Base-by-base conservation (phyloP, 768 basidiomycete genomes). In the Boletus bicolor region DNA sequence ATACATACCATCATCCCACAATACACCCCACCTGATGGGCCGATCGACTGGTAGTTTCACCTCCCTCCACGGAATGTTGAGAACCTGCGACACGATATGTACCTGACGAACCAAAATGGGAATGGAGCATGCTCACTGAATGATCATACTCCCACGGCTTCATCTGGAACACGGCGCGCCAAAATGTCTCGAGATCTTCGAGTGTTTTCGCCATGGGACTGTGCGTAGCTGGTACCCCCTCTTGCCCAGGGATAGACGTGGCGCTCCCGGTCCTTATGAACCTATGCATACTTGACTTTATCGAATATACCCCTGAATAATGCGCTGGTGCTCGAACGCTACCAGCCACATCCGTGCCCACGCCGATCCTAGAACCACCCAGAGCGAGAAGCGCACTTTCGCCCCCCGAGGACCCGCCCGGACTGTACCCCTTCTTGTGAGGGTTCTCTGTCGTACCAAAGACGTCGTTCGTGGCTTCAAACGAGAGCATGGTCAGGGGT, bases 301-400 rank as follows among this genome's bases (percentile, higher is more conserved):
- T 76, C 8, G 79, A 73, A 68, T 84, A 87, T 2, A 86, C 69
- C 0, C 86, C 87, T 43, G 83, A 83, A 60, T 84, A 85, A 54
- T 86, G 81, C 1, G 86, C 79, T 3, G 87, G 87, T 8, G 79
- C 78, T 19, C 87, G 79, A 39, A 90, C 80, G 32, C 82, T 83
- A 3, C 87, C 88, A 10, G 82, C 86, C 21, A 88, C 83, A 55
- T 88, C 86, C 6, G 85, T 83, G 7, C 87, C 87, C 43, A 87
- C 73, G 1, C 86, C 85, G 21, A 85, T 75, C 45, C 83, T 76
- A 4, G 82, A 78, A 32, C 84, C 84, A 19, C 82, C 81, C 50
- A 79, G 72, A 0, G 86, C 84, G 17, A 88, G 73, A 0, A 87
- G 76, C 3, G 84, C 84, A 2, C 78, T 80, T 66, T 88, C 87